These are phyloP conservation scores for Casuarina equisetifolia DNA, from an alignment of 306 rosid species.

Conservation along the genomic window DNA sequence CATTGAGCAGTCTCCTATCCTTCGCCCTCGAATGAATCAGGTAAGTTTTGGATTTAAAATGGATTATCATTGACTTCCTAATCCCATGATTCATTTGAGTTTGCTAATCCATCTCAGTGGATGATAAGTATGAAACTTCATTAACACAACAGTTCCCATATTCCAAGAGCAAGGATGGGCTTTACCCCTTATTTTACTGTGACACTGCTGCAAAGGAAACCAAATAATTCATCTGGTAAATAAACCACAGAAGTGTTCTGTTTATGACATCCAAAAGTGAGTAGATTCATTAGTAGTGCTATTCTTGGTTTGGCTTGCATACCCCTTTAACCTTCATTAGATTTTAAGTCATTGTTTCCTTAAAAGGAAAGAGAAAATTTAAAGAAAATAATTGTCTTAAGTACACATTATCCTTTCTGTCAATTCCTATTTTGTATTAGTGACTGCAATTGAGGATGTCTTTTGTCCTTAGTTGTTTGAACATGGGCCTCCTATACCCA, in stretches of 20 bases:
- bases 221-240: not conserved
- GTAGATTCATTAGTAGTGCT: not conserved
- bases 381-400: not conserved
- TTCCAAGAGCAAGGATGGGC: not conserved
- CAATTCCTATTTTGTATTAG: not conserved
- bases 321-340: not conserved
- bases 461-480: not conserved
- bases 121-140: not conserved
- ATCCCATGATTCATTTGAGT: not conserved
- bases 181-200: not conserved
- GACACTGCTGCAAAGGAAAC: not conserved
- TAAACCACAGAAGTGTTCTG: not conserved
- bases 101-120: not conserved
- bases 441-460: not conserved
- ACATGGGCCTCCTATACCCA: not conserved
- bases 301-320: not conserved
- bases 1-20: conserved; percentile 62
- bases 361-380: not conserved
- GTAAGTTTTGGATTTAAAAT: conserved; percentile 36
- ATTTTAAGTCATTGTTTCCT: not conserved
- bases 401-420: not conserved
- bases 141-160: not conserved
- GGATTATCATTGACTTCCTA: not conserved
- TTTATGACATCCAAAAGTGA: not conserved
- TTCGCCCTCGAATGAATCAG: conserved; percentile 85